Conservation (phyloP, 495 filamentous ascomycete species). For the Filosporella fistucella region DNA sequence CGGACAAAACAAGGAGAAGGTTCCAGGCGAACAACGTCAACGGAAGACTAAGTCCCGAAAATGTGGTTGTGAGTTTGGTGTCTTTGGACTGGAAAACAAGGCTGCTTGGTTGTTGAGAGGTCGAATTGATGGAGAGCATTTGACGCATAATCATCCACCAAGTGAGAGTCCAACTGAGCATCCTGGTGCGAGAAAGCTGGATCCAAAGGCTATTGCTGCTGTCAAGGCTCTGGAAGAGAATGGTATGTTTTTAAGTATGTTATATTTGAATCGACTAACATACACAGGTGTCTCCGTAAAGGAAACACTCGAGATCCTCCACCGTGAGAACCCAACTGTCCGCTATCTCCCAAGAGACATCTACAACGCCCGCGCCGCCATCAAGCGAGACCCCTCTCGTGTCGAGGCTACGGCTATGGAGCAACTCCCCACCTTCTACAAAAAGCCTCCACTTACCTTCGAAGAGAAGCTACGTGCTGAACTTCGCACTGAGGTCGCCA, state of each 20-base stretch:
- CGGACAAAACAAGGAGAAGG: slow-evolving; percentile 36
- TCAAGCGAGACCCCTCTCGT: slow-evolving; percentile 52
- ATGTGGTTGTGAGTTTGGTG: slow-evolving; percentile 53
- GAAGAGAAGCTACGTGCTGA: slow-evolving; percentile 52
- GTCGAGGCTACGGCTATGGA: slow-evolving; percentile 45
- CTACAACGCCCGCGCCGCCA: slow-evolving; percentile 53
- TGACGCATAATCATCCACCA: slow-evolving; percentile 50
- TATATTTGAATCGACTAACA: slow-evolving; percentile 18
- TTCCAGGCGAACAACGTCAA: slow-evolving; percentile 47
- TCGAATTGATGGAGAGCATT: slow-evolving; percentile 42
- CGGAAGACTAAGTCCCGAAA: slow-evolving; percentile 53
- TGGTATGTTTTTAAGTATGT: slow-evolving; percentile 28
- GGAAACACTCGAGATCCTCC: slow-evolving; percentile 50
- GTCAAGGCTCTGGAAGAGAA: slow-evolving; percentile 51
- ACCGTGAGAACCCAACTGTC: slow-evolving; percentile 48
- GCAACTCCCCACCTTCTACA: slow-evolving; percentile 48
- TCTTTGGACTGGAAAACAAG: slow-evolving; percentile 52
- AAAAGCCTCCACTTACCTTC: slow-evolving; percentile 46
- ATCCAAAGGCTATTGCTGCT: slow-evolving; percentile 52
- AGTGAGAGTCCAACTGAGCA: slow-evolving; percentile 52
- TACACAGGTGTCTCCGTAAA: slow-evolving; percentile 45
- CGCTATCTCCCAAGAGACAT: slow-evolving; percentile 51
- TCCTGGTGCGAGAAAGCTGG: slow-evolving; percentile 50
- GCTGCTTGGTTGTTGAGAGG: slow-evolving; percentile 53
- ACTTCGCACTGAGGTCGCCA: slow-evolving; percentile 44